These are phyloP conservation scores for Schizonepeta tenuifolia DNA, from an alignment of 257 asterid species.

Conservation along the genomic window DNA sequence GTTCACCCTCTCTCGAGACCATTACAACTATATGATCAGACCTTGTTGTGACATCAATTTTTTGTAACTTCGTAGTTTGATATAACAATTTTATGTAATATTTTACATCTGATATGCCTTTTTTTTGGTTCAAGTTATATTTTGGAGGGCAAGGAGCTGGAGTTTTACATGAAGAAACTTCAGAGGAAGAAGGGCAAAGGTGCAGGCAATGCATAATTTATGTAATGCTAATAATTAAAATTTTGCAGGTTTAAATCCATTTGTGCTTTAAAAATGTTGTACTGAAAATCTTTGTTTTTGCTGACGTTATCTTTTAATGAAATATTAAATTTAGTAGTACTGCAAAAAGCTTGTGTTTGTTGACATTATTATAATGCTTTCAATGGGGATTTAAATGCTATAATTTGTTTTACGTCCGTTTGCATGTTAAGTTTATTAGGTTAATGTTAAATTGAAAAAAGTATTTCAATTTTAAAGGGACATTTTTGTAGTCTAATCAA, in stretches of 20 bases:
- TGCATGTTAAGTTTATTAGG: not conserved
- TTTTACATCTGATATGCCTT: slow-evolving; percentile 12
- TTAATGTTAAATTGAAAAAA: too few species aligned
- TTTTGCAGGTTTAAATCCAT: not conserved
- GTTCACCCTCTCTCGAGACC: not conserved
- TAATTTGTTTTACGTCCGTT: not conserved
- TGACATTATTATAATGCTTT: not conserved
- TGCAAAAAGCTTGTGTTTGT: not conserved
- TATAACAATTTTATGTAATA: not conserved
- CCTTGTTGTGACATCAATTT: too few species aligned
- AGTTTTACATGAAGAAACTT: slow-evolving; percentile 61
- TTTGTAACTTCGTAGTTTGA: too few species aligned
- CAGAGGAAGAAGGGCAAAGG: slow-evolving; percentile 68
- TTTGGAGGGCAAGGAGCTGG: slow-evolving; percentile 67
- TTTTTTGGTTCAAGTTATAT: slow-evolving; percentile 40
- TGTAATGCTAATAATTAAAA: not conserved
- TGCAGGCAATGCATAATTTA: slow-evolving; percentile 45
- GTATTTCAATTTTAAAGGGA: too few species aligned
- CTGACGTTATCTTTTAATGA: not conserved
- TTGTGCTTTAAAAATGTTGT: not conserved
- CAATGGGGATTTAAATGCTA: not conserved
- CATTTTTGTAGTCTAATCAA: too few species aligned
- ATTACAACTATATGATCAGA: too few species aligned
- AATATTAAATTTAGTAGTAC: not conserved
- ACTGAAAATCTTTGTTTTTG: not conserved